Conservation (phyloP, 192 early-diverging fungal genomes). For the Globomyces pollinis-pini region DNA sequence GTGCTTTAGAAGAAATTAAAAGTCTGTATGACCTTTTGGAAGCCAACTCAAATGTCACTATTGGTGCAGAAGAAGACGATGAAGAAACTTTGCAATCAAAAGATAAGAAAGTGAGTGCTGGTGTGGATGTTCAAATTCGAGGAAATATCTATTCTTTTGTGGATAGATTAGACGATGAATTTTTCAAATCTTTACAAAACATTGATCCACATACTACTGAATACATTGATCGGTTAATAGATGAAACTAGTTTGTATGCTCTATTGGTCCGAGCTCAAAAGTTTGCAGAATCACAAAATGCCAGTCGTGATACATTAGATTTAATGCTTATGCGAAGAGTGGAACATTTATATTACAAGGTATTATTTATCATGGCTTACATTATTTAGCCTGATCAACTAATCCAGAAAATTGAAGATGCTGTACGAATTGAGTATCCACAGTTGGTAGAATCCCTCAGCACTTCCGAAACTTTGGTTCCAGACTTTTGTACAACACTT, state of each 20-base stretch:
- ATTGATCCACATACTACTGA: slow-evolving; percentile 97
- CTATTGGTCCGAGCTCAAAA: slow-evolving; percentile 78
- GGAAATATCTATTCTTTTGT: slow-evolving; percentile 82
- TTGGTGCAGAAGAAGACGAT: slow-evolving; percentile 65
- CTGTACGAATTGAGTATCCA: slow-evolving; percentile 43
- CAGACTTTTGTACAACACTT: slow-evolving; percentile 76
- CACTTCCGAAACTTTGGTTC: slow-evolving; percentile 60
- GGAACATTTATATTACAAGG: slow-evolving; percentile 96
- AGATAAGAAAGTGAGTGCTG: slow-evolving; percentile 43
- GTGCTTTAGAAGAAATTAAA: slow-evolving; percentile 57
- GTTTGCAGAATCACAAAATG: slow-evolving; percentile 67
- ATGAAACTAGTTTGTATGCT: slow-evolving; percentile 79
- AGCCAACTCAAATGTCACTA: slow-evolving; percentile 55
- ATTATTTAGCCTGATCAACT: slow-evolving; percentile 85
- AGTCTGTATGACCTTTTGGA: slow-evolving; percentile 72
- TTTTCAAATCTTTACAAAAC: slow-evolving; percentile 86
- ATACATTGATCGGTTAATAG: slow-evolving; percentile 88
- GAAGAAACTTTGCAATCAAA: slow-evolving; percentile 39
- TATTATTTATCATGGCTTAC: background rate
- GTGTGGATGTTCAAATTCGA: slow-evolving; percentile 53
- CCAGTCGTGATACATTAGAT: slow-evolving; percentile 47
- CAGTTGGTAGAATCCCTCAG: slow-evolving; percentile 21
- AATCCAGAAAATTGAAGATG: slow-evolving; percentile 62
- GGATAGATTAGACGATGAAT: slow-evolving; percentile 96
- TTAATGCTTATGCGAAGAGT: slow-evolving; percentile 77